Evolutionary conservation across 1,284 basidiomycete species (phyloP).

Genomic region (Sporisorium exsertum): DNA sequence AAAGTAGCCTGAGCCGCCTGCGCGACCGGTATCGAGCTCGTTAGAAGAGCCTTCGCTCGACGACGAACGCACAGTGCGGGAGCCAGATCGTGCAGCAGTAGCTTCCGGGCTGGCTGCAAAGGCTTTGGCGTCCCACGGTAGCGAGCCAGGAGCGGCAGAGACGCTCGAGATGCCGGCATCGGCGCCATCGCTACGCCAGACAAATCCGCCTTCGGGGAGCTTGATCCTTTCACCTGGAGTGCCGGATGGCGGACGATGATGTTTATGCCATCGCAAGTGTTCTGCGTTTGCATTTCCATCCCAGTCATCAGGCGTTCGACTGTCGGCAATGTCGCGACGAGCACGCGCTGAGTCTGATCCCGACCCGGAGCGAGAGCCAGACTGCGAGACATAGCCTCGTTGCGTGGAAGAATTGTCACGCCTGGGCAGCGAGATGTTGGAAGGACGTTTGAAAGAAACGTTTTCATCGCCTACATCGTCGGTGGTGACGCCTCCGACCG

Average conservation of each 20-base stretch:
- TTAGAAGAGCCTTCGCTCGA: constrained; percentile 36
- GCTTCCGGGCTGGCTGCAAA: constrained; percentile 42
- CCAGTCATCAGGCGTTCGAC: constrained; percentile 40
- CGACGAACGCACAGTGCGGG: constrained; percentile 32
- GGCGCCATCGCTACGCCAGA: constrained; percentile 53
- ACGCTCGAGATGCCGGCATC: constrained; percentile 35
- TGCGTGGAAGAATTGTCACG: constrained; percentile 7
- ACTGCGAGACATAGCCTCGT: constrained; percentile 12
- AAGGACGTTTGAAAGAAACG: constrained; percentile 21
- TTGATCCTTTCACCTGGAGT: constrained; percentile 38
- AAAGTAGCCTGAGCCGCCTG: constrained; percentile 18
- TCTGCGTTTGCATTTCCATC: constrained; percentile 38
- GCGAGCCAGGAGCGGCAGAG: constrained; percentile 16
- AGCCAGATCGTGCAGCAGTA: constrained; percentile 9
- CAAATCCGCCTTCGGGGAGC: constrained; percentile 56
- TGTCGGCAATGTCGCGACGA: constrained; percentile 13
- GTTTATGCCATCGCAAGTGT: constrained; percentile 53
- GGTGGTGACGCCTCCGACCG: constrained; percentile 19
- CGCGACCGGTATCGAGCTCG: constrained; percentile 33
- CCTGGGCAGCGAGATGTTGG: constrained; percentile 19
- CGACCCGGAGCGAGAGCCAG: constrained; percentile 23
- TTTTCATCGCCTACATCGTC: constrained; percentile 29
- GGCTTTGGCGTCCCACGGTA: constrained; percentile 45
- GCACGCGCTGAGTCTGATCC: constrained; percentile 25
- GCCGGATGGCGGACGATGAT: constrained; percentile 49